Evolutionary conservation across 2,329 filamentous ascomycete genomes (phyloP).

Genomic region (Xylariales sp.): DNA sequence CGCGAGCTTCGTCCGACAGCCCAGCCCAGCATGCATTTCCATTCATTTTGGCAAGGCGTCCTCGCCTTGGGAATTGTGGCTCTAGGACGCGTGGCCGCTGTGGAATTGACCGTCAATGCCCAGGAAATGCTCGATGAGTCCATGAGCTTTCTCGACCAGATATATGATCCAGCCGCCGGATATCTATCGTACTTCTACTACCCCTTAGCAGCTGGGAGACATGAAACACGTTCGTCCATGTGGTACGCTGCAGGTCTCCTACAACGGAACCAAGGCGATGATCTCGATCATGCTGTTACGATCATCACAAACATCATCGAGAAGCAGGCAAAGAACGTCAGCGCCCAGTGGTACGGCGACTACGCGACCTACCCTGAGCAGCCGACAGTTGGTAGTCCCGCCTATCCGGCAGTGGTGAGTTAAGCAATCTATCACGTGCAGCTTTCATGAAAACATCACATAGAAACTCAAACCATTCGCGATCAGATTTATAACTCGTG

Average conservation of each 20-base stretch:
- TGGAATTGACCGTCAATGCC: constrained; percentile 14
- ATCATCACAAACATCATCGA: constrained; percentile 41
- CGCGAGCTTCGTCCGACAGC: too few species aligned
- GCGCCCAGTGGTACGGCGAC: constrained; percentile 41
- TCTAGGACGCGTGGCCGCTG: background rate
- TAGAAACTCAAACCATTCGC: background rate
- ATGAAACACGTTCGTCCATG: constrained; percentile 41
- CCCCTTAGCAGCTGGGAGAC: constrained; percentile 18
- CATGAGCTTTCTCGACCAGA: constrained; percentile 39
- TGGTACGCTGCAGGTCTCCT: constrained; percentile 46
- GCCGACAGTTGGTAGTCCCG: constrained; percentile 38
- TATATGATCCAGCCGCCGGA: constrained; percentile 36
- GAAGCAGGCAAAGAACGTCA: constrained; percentile 38
- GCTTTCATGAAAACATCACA: too few species aligned
- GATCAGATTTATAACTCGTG: constrained; percentile 37
- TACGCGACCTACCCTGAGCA: constrained; percentile 44
- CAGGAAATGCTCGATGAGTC: constrained; percentile 35
- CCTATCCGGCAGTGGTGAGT: constrained; percentile 32
- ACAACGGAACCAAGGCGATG: constrained; percentile 37
- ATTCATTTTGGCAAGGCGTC: background rate
- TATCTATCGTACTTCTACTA: constrained; percentile 36
- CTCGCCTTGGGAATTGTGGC: background rate
- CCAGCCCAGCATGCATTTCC: background rate
- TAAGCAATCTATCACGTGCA: background rate
- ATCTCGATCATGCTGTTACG: constrained; percentile 36